Conservation (phyloP, 352 stramenopile species). For the Phytophthora constricta region DNA sequence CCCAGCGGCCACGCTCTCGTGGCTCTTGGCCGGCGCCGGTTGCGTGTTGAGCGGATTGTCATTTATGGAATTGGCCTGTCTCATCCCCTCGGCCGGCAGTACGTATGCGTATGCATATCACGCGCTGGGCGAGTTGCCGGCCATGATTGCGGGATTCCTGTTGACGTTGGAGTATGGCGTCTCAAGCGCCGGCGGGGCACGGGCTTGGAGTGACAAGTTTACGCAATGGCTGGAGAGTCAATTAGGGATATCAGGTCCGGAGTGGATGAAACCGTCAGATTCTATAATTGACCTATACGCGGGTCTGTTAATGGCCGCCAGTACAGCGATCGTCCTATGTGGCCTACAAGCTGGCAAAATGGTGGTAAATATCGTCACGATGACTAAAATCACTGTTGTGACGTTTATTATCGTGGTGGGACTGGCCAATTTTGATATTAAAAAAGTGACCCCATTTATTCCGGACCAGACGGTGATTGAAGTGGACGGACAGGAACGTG, state of each 20-base stretch:
- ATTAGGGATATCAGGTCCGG: conserved; percentile 46
- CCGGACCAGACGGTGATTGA: conserved; percentile 39
- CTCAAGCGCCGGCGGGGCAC: conserved; percentile 89
- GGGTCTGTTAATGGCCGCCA: conserved; percentile 76
- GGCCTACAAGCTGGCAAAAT: conserved; percentile 90
- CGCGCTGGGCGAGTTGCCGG: conserved; percentile 92
- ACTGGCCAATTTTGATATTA: conserved; percentile 77
- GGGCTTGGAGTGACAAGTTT: conserved; percentile 95
- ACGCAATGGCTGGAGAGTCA: conserved; percentile 77
- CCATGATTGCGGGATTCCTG: conserved; percentile 88
- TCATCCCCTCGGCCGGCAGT: conserved; percentile 89
- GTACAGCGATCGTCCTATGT: conserved; percentile 71
- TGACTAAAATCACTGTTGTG: conserved; percentile 92
- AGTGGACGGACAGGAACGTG: conserved; percentile 34
- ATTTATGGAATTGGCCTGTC: conserved; percentile 91
- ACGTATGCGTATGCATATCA: conserved; percentile 96
- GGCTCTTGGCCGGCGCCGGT: conserved; percentile 80
- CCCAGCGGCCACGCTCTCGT: conserved; percentile 85
- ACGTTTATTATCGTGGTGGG: conserved; percentile 93
- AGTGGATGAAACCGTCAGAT: conserved; percentile 75
- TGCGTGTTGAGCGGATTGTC: conserved; percentile 86
- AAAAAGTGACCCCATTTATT: conserved; percentile 90
- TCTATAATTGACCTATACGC: conserved; percentile 74
- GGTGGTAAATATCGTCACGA: conserved; percentile 91
- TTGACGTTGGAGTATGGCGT: conserved; percentile 95